Base-by-base conservation (phyloP, 2,329 filamentous ascomycete species). In the Lojkania enalia region DNA sequence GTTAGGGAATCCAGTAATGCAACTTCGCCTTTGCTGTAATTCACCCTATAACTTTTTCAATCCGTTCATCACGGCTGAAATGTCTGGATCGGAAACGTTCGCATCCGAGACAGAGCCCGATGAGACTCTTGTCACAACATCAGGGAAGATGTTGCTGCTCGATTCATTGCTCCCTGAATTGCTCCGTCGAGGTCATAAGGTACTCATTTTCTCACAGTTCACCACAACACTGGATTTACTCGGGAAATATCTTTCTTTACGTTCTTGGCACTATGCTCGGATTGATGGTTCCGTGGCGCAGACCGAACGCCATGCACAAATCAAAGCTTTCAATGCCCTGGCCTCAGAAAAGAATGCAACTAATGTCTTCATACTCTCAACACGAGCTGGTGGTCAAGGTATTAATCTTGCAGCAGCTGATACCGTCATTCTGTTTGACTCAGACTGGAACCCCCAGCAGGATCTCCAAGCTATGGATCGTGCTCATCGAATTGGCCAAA, bases 21-120 rank as follows among this genome's bases (percentile, higher is more conserved):
- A 99, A 66, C 82, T 96, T 3, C 87, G 94, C 0, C 80, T 96
- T 0, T 90, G 89, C 9, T 97, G 94, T 70, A 96, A 99, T 68
- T 89, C 85, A 0, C 94, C 94, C 0, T 91, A 96, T 70, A 95
- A 96, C 64, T 97, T 99, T 67, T 97, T 95, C 71, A 95, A 90
- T 64, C 92, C 94, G 0, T 97, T 92, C 53, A 54, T 67, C 13
- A 54, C 58, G 18, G 61, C 63, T n/a, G 71, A 73, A 81, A 77
- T 81, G 0, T 75, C 76, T 9, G 63, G 54, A 4, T 76, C 79
- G 1, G 66, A 71, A 27, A 67, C 63, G 0, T 64, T 63, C 33
- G 67, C 68, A 0, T 78, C 80, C 1, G 73, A 76, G n/a, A 72
- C 72, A 4, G 67, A 79, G 0, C 74, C 80, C 0, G 90, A 97